Conservation (phyloP, 805 yeast genomes). For the Saccharomycopsis javanensis region DNA sequence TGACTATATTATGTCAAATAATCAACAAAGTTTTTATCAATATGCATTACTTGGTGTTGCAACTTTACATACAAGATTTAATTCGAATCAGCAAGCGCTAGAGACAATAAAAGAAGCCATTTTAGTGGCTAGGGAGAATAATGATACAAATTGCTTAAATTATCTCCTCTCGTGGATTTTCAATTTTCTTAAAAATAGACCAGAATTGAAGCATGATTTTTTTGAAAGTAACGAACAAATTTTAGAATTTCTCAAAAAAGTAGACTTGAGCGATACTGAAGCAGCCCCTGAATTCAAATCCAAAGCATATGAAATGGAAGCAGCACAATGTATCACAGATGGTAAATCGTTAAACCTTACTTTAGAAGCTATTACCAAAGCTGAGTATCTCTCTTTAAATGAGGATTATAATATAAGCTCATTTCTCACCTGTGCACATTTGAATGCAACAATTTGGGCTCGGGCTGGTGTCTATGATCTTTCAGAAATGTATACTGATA, state of each 20-base stretch:
- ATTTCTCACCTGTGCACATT: constrained; percentile 38
- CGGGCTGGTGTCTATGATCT: constrained; percentile 41
- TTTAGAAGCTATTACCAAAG: constrained; percentile 48
- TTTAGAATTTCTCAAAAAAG: constrained; percentile 47
- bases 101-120: constrained; percentile 81
- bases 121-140: constrained; percentile 76
- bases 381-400: constrained; percentile 45
- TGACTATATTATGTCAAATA: constrained; percentile 67
- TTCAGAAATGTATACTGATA: constrained; percentile 37
- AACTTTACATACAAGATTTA: constrained; percentile 58
- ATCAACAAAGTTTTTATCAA: constrained; percentile 58
- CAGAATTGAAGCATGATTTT: constrained; percentile 42
- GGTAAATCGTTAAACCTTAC: constrained; percentile 38
- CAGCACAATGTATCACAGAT: constrained; percentile 42
- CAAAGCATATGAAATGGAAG: constrained; percentile 57
- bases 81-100: constrained; percentile 57
- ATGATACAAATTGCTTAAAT: constrained; percentile 63
- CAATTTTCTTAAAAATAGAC: constrained; percentile 59
- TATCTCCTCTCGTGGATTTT: constrained; percentile 67
- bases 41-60: constrained; percentile 69
- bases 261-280: constrained; percentile 37
- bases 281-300: constrained; percentile 30
- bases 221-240: constrained; percentile 56
- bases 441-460: constrained; percentile 40
- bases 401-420: constrained; percentile 29